Conservation (phyloP, 441 rosid genomes). For the Pelargonium citronellum region DNA sequence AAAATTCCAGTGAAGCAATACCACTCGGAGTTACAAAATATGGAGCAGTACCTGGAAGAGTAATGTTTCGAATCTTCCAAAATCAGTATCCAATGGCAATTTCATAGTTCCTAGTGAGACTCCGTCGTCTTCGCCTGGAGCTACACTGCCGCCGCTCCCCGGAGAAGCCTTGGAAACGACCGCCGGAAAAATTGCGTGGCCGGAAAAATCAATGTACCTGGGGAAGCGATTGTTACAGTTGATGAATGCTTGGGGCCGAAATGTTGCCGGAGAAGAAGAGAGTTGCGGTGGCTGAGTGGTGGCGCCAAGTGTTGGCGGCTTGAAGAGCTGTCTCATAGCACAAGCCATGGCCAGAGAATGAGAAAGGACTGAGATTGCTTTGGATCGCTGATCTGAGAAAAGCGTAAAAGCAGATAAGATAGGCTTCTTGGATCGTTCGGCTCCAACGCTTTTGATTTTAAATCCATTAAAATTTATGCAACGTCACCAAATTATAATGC, state of each 20-base stretch:
- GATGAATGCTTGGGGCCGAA: slow-evolving; percentile 4
- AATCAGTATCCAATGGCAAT: slow-evolving; percentile 58
- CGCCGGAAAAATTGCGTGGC: background rate
- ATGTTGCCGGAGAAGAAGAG: background rate
- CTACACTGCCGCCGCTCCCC: slow-evolving; percentile 26
- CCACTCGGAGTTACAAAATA: background rate
- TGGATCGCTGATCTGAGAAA: background rate
- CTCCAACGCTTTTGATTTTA: background rate
- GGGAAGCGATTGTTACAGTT: background rate
- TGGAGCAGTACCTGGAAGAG: slow-evolving; percentile 56
- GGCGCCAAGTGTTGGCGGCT: slow-evolving; percentile 16
- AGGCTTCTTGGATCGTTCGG: background rate
- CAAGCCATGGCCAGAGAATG: slow-evolving; percentile 25
- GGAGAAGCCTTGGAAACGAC: slow-evolving; percentile 28
- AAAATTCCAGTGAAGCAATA: no score
- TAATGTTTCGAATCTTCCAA: slow-evolving; percentile 56
- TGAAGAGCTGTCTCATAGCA: slow-evolving; percentile 21
- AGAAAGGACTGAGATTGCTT: background rate
- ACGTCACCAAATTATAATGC: no score
- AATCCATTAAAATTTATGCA: background rate
- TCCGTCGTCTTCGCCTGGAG: slow-evolving; percentile 40
- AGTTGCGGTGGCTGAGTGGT: slow-evolving; percentile 7
- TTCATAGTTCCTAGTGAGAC: slow-evolving; percentile 83
- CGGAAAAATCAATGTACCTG: background rate
- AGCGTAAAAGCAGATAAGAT: slow-evolving; percentile 7